These are phyloP conservation scores for Stemphylium beticola DNA, from an alignment of 2,329 filamentous ascomycete genomes.

Conservation along the genomic window DNA sequence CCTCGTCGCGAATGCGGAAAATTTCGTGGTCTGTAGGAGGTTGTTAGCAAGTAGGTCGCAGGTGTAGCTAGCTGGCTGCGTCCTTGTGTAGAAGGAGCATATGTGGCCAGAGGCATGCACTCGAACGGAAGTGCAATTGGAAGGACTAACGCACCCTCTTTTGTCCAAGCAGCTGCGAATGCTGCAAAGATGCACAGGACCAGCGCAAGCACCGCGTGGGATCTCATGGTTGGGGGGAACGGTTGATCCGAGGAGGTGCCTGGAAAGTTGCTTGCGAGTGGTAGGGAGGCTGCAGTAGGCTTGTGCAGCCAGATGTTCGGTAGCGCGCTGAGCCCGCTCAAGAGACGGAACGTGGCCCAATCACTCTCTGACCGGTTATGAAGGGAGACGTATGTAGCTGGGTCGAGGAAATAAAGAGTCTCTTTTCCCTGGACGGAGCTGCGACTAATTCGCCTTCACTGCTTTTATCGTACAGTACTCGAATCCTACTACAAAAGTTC, in stretches of 20 bases:
- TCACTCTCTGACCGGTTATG: slow-evolving; percentile 11
- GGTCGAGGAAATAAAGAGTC: slow-evolving; percentile 12
- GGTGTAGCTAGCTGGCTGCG: slow-evolving; percentile 26
- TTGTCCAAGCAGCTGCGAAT: slow-evolving; percentile 80
- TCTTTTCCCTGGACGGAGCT: background rate
- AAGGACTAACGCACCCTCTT: slow-evolving; percentile 69
- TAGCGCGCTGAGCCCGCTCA: slow-evolving; percentile 29
- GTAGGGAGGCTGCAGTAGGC: slow-evolving; percentile 40
- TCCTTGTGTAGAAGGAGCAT: slow-evolving; percentile 16
- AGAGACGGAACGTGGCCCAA: slow-evolving; percentile 36
- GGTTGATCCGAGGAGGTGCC: slow-evolving; percentile 10
- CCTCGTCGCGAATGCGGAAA: slow-evolving; percentile 91
- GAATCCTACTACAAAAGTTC: slow-evolving; percentile 7
- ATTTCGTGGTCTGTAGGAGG: slow-evolving; percentile 83
- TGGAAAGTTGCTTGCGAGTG: slow-evolving; percentile 26
- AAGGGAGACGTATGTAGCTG: slow-evolving; percentile 13
- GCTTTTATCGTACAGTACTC: too few relatives aligned
- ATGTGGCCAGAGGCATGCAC: slow-evolving; percentile 7
- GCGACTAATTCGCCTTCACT: background rate
- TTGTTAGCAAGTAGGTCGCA: slow-evolving; percentile 23
- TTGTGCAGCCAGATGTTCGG: slow-evolving; percentile 30
- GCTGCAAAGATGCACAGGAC: slow-evolving; percentile 72
- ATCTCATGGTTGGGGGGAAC: slow-evolving; percentile 67
- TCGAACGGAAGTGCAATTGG: slow-evolving; percentile 10
- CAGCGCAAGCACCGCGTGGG: slow-evolving; percentile 66